Evolutionary conservation across 2,329 filamentous ascomycete species (phyloP).

Genomic region (Trichoderma sp.): DNA sequence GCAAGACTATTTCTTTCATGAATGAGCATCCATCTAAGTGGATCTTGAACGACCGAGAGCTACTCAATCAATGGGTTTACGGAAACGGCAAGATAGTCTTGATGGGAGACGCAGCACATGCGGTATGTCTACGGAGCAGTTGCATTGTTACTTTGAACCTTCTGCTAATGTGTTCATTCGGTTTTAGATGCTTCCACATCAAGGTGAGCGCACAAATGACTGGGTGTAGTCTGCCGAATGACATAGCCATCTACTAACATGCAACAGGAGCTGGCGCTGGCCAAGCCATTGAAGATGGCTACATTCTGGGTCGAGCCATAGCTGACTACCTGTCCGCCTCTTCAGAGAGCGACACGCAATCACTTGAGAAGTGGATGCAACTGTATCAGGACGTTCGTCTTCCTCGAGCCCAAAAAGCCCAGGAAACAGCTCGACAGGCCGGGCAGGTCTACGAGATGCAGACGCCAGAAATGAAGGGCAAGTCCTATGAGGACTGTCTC

Average conservation of each 20-base stretch:
- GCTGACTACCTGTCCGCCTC: constrained; percentile 11
- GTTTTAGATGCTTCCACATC: constrained; percentile 23
- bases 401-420: constrained; percentile 23
- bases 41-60: constrained; percentile 20
- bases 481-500: constrained; percentile 1
- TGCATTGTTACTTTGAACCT: neutral
- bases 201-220: neutral
- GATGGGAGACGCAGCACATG: constrained; percentile 53
- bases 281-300: constrained; percentile 45
- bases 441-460: constrained; percentile 20
- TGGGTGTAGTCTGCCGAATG: neutral
- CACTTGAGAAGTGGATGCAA: constrained; percentile 6
- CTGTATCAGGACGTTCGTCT: constrained; percentile 17
- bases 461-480: constrained; percentile 14
- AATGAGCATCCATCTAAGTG: constrained; percentile 21
- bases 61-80: constrained; percentile 18
- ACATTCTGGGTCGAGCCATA: constrained; percentile 7
- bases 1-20: constrained; percentile 21
- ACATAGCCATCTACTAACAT: neutral
- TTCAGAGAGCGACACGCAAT: neutral
- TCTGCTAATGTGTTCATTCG: neutral
- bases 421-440: constrained; percentile 20
- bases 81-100: constrained; percentile 14
- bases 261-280: constrained; percentile 46
- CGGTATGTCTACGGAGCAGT: constrained; percentile 44